These are phyloP conservation scores for Paxillus ammoniavirescens DNA, from an alignment of 768 basidiomycete species.

Conservation along the genomic window DNA sequence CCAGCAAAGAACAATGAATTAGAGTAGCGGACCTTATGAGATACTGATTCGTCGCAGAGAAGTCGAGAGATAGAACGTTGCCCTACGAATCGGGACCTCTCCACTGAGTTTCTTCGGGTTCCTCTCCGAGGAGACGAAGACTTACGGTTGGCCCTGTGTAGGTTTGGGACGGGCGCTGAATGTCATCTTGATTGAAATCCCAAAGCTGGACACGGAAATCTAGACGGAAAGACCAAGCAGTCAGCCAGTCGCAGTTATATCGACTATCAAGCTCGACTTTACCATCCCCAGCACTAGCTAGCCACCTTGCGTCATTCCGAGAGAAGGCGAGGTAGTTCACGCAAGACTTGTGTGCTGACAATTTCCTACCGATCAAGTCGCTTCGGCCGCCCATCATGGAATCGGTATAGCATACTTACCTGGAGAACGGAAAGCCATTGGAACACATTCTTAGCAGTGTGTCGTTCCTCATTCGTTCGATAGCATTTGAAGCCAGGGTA, in stretches of 20 bases:
- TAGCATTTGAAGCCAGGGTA: constrained; percentile 22
- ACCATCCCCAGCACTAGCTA: constrained; percentile 75
- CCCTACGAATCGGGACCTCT: constrained; percentile 40
- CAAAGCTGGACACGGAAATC: constrained; percentile 58
- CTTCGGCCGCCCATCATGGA: constrained; percentile 4
- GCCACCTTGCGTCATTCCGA: constrained; percentile 54
- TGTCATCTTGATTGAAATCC: constrained; percentile 65
- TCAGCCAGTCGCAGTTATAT: constrained; percentile 8
- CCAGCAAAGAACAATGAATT: constrained; percentile 11
- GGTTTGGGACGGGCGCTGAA: constrained; percentile 39
- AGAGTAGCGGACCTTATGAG: constrained; percentile 56
- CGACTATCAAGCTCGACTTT: constrained; percentile 20
- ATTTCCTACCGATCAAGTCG: constrained; percentile 22
- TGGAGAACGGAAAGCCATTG: constrained; percentile 35
- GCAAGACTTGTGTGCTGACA: constrained; percentile 55
- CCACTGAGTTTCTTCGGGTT: constrained; percentile 5
- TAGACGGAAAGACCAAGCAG: constrained; percentile 22
- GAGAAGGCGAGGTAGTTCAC: constrained; percentile 66
- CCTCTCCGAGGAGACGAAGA: constrained; percentile 27
- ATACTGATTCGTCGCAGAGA: constrained; percentile 64
- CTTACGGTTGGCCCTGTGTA: constrained; percentile 46
- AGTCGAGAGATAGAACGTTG: constrained; percentile 69
- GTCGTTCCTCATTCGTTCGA: constrained; percentile 19
- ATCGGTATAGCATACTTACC: constrained; percentile 16
- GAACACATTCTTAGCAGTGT: constrained; percentile 19